Evolutionary conservation across 352 stramenopile genomes (phyloP).

Genomic region (Pythium dissimile): DNA sequence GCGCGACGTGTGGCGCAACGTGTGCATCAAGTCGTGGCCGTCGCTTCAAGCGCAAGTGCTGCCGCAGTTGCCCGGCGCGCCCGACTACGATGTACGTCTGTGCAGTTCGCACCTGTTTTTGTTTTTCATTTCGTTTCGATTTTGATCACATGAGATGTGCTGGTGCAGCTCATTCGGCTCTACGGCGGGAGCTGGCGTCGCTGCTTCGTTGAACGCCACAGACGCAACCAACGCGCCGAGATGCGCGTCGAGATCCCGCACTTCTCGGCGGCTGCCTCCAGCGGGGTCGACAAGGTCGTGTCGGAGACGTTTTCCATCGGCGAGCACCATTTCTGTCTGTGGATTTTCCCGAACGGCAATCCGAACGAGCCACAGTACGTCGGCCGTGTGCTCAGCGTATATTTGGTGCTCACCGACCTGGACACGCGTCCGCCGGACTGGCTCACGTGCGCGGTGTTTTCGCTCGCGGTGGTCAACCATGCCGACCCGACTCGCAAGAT

Average conservation of each 20-base stretch:
- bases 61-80: constrained; percentile 62
- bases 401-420: constrained; percentile 77
- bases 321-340: constrained; percentile 73
- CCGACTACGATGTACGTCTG: constrained; percentile 69
- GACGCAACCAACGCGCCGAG: constrained; percentile 42
- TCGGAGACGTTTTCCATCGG: constrained; percentile 71
- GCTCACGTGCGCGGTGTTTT: constrained; percentile 81
- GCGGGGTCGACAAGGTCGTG: constrained; percentile 60
- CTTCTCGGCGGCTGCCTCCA: constrained; percentile 29
- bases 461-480: constrained; percentile 57
- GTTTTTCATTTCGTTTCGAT: not conserved
- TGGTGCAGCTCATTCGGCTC: constrained; percentile 54
- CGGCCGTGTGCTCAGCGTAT: constrained; percentile 64
- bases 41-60: constrained; percentile 52
- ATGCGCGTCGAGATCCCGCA: constrained; percentile 51
- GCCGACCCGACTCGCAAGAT: constrained; percentile 40
- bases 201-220: constrained; percentile 59
- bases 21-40: constrained; percentile 60
- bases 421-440: constrained; percentile 46
- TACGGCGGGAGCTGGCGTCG: constrained; percentile 72
- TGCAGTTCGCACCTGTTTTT: not conserved
- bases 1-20: constrained; percentile 57
- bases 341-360: constrained; percentile 80
- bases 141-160: constrained; percentile 1
- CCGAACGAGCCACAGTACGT: constrained; percentile 73